Percentiles rank a stretch among this genome's conserved stretches.
These are phyloP conservation scores for Yamadazyma atmosphaerica DNA, from an alignment of 1,139 yeast genomes.

Conservation along the genomic window DNA sequence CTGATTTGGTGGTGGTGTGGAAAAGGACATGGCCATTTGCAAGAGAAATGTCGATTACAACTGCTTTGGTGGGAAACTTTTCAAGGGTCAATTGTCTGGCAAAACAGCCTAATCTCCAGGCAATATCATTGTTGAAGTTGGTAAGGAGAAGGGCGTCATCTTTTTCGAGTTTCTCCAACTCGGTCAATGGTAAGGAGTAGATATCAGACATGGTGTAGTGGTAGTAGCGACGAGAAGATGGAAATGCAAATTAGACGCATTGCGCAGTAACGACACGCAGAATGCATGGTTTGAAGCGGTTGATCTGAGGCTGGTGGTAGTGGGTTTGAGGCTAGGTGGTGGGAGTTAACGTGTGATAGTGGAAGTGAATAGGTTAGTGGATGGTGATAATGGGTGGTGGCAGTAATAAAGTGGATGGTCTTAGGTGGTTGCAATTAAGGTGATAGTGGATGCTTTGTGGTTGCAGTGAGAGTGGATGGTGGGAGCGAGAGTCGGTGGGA, in stretches of 20 bases:
- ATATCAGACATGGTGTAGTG: constrained; percentile 3
- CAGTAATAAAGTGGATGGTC: no score
- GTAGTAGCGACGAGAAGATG: neutral
- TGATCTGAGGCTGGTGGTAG: no score
- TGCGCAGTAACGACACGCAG: no score
- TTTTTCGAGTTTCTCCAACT: constrained; percentile 20
- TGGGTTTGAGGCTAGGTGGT: no score
- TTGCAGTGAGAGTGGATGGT: no score
- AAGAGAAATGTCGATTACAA: constrained; percentile 53
- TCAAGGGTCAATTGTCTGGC: constrained; percentile 30
- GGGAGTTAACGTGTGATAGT: no score
- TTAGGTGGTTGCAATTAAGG: no score
- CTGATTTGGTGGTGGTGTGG: constrained; percentile 46
- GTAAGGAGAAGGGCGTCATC: constrained; percentile 20
- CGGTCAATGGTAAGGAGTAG: constrained; percentile 11
- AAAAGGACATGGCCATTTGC: constrained; percentile 53
- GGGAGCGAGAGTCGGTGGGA: no score
- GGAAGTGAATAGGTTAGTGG: no score
- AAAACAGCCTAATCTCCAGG: constrained; percentile 38
- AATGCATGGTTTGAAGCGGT: no score
- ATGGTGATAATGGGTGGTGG: no score
- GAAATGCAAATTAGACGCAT: neutral
- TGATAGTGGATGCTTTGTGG: no score
- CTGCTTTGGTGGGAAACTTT: constrained; percentile 27
- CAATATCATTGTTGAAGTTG: constrained; percentile 28